These are phyloP conservation scores for Mortierella sp. DNA, from an alignment of 371 early-diverging fungal genomes.

Conservation along the genomic window DNA sequence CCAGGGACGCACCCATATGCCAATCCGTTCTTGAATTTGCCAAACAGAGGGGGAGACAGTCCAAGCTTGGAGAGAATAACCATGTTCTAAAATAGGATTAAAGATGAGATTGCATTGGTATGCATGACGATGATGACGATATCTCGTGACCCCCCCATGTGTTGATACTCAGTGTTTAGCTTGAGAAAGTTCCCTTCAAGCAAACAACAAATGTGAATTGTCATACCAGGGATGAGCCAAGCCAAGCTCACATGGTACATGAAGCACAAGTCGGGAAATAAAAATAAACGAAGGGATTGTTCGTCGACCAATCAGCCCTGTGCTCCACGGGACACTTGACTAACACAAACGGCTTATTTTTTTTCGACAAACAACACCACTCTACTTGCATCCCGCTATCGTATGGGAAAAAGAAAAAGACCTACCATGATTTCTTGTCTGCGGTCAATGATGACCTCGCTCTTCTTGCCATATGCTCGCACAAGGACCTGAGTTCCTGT, in stretches of 20 bases:
- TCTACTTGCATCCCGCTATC: not conserved
- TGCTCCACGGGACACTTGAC: not conserved
- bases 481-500: slow-evolving; percentile 80
- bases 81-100: slow-evolving; percentile 74
- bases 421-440: slow-evolving; percentile 89
- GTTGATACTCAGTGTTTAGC: not conserved
- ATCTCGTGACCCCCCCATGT: not conserved
- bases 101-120: not conserved
- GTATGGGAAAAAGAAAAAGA: not conserved
- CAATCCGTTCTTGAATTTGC: slow-evolving; percentile 88
- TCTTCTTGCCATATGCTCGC: slow-evolving; percentile 90
- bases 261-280: not conserved
- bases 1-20: slow-evolving; percentile 94
- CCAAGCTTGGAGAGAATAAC: slow-evolving; percentile 77
- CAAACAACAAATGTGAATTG: not conserved
- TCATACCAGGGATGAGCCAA: slow-evolving; percentile 1
- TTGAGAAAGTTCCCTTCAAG: not conserved
- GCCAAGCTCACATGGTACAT: slow-evolving; percentile 1
- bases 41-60: slow-evolving; percentile 87
- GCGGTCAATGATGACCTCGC: slow-evolving; percentile 91
- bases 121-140: not conserved
- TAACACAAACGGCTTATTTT: not conserved
- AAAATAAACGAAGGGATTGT: not conserved
- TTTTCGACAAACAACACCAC: not conserved
- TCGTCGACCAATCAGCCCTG: not conserved